Conservation (phyloP, 805 yeast species). For the Zygosaccharomyces lentus region DNA sequence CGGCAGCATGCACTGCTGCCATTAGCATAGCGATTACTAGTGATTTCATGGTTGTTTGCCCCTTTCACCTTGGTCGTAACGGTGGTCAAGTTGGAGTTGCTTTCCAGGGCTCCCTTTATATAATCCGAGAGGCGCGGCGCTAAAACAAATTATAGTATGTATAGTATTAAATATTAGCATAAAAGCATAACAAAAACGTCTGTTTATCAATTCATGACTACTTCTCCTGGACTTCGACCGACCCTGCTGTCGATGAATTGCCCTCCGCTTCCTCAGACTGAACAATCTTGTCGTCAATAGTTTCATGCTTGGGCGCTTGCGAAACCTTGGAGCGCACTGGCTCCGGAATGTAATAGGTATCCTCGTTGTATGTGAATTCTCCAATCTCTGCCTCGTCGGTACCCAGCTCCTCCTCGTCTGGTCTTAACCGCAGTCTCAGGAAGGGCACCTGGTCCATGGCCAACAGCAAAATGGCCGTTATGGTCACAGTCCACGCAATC, state of each 20-base stretch:
- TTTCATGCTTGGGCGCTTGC: slow-evolving; percentile 24
- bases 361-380: slow-evolving; percentile 72
- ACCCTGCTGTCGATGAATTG: slow-evolving; percentile 5
- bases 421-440: slow-evolving; percentile 74
- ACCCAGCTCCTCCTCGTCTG: slow-evolving; percentile 84
- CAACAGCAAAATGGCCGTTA: slow-evolving; percentile 64
- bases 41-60: neutral
- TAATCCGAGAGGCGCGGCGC: neutral
- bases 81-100: no score
- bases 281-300: slow-evolving; percentile 37
- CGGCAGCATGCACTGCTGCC: slow-evolving; percentile 7
- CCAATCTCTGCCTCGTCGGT: slow-evolving; percentile 89
- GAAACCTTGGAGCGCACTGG: slow-evolving; percentile 62
- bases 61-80: neutral
- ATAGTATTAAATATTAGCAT: neutral
- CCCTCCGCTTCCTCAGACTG: slow-evolving; percentile 8
- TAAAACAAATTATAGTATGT: neutral
- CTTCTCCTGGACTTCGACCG: neutral
- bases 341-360: slow-evolving; percentile 65
- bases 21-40: neutral
- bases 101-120: no score
- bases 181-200: neutral
- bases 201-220: neutral
- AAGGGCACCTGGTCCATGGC: slow-evolving; percentile 72
- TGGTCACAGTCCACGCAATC: slow-evolving; percentile 68